phyloP scores from a whole-genome alignment of 108 stramenopile genomes.

The Hondaea fermentalgiana region DNA sequence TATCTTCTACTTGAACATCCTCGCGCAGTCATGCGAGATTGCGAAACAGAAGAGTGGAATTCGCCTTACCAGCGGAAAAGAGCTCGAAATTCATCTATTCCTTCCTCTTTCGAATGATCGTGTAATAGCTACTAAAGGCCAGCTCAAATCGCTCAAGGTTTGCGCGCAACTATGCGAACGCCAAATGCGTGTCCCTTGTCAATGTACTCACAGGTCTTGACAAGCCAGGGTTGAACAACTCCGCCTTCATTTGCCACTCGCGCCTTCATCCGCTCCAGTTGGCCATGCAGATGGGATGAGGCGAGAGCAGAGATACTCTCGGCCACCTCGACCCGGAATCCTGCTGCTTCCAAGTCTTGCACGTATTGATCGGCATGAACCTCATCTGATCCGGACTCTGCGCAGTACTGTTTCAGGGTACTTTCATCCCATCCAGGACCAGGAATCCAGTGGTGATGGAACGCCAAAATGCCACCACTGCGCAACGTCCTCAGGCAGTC shows the following conservation, averaged over 20 bases:
- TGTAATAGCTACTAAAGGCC: too few relatives aligned
- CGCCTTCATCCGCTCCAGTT: not conserved
- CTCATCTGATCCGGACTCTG: not conserved
- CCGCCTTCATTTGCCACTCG: not conserved
- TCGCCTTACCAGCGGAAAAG: too few relatives aligned
- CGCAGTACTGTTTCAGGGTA: not conserved
- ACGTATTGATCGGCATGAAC: not conserved
- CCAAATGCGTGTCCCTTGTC: not conserved
- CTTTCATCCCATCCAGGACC: not conserved
- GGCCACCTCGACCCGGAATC: not conserved
- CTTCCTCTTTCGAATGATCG: too few relatives aligned
- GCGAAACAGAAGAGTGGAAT: too few relatives aligned
- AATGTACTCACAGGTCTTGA: not conserved
- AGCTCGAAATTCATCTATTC: too few relatives aligned
- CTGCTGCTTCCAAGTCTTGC: not conserved
- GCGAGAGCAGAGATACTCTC: not conserved
- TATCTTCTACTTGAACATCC: too few relatives aligned
- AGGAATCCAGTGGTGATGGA: conserved; percentile 17
- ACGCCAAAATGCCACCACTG: not conserved
- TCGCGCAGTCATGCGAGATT: too few relatives aligned
- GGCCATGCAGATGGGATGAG: not conserved
- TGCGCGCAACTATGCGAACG: not conserved
- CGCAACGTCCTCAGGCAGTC: not conserved
- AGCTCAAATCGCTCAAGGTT: not conserved
- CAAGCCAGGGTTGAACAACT: not conserved